A percentile compares a stretch with the other conserved stretches of the same genome.
These are phyloP conservation scores for Hericium rajendrae DNA, from an alignment of 768 basidiomycete genomes.

Conservation along the genomic window DNA sequence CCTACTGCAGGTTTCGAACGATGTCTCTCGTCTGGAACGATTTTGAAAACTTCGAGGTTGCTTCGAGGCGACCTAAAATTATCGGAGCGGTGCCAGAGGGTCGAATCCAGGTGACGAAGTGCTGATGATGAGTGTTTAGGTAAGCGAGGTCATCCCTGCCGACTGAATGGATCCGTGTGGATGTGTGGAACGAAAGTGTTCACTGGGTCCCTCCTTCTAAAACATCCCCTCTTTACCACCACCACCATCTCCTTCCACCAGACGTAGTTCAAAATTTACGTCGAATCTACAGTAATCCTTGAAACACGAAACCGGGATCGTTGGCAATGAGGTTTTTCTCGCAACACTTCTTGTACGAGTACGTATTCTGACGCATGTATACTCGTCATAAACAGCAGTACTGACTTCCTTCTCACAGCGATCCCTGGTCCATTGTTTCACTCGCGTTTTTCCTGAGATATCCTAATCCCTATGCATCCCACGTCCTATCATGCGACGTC, in stretches of 20 bases:
- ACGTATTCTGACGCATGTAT: slow-evolving; percentile 16
- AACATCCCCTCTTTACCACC: neutral
- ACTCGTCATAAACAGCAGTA: neutral
- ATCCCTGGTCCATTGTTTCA: slow-evolving; percentile 89
- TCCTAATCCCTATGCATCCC: slow-evolving; percentile 89
- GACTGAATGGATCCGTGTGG: no score
- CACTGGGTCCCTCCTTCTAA: neutral
- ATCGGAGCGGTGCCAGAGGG: no score
- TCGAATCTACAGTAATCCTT: neutral
- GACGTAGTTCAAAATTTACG: neutral
- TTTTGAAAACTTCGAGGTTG: no score
- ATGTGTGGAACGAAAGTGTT: no score
- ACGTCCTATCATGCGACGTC: slow-evolving; percentile 94
- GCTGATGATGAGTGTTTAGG: no score
- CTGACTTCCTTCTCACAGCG: slow-evolving; percentile 36
- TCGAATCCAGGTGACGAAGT: no score
- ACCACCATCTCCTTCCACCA: neutral
- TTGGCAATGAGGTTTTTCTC: slow-evolving; percentile 44
- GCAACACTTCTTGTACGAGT: slow-evolving; percentile 51
- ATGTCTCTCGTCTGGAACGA: no score
- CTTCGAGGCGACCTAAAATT: no score
- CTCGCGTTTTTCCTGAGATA: slow-evolving; percentile 93
- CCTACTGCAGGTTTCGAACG: no score
- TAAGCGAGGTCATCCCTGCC: no score
- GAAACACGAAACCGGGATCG: slow-evolving; percentile 24